Base-by-base conservation (phyloP, 768 basidiomycete genomes). In the Suillus alpinus region DNA sequence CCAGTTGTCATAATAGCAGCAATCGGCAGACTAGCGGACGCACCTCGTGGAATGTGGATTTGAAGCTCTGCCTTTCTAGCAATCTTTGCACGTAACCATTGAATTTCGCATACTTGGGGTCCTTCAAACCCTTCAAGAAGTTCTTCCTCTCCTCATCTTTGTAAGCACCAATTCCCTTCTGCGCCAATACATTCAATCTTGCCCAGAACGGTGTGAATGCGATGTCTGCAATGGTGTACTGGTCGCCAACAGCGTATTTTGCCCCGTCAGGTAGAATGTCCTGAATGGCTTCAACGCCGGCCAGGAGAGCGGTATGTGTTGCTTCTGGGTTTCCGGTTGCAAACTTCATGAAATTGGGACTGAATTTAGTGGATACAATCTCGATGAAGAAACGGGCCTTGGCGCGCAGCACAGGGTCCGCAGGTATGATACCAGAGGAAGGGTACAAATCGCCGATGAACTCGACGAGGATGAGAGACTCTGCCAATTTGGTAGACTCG, bases 301-400 rank as follows among this genome's bases (percentile, higher is more conserved):
- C 62, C 26, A 82, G 67, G 49, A 86, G 59, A 18, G 36, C 10
- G 5, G 34, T 1, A 39, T 55, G 53, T 6, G 53, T 39, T 9
- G 4, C 36, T 39, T 55, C 53, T 1, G 53, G 36, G 18, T 26
- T 39, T 16, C 53, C 53, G 16, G 16, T 16, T 26, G 16, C 23
- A 55, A 55, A 55, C 16, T 55, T 55, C 53, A 55, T 39, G 36
- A 16, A 55, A 55, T 55, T 69, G 0, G 82, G 75, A 31, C 69
- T 55, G 64, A 86, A 72, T 62, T 81, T 82, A 63, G 74, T 80
- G 2, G 77, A 76, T 39, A 84, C 76, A 6, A 78, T 74, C 60
- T 88, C 84, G 69, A 85, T 80, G 75, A 88, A 86, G 72, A 88
- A 83, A 26, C 87, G 84, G 8, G n/a, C n/a, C n/a, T n/a, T n/a